Base-by-base conservation (phyloP, 805 yeast species). In the Lipomyces japonicus region DNA sequence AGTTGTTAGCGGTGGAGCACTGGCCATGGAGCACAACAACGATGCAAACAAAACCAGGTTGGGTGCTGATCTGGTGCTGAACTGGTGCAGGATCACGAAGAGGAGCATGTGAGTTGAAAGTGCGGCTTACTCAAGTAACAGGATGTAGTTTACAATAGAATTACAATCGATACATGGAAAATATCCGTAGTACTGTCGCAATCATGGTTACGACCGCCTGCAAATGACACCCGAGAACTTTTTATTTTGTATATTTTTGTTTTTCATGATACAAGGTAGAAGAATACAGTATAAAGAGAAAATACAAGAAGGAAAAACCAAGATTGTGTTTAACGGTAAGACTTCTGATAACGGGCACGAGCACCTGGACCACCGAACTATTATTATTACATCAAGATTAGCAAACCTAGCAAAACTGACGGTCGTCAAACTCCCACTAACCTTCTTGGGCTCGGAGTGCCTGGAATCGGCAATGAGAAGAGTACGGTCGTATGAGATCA, bases 331-430 rank as follows among this genome's bases (percentile, higher is more conserved):
- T 91, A 93, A 90, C 98, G 98, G 93, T 93, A 93, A 76, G 98
- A 93, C 78, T 93, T 93, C 84, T 93, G 98, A 97, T 87, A 54
- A 43, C 97, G 91, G 74, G 98, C 93, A 82, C 98, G 93, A 80
- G 98, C 98, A 87, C 98, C 98, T 78, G 95, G 95, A 84, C 98
- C 98, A 83, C 98, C 98, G 82, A 93, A 93, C 84, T 49, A 50
- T 31, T n/a, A n/a, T n/a, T n/a, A 40, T 21, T 16, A 31, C 3
- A 35, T 28, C 32, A 26, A 39, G 5, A 5, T 12, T 35, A 19
- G 18, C 2, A 21, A 26, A 35, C n/a, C 30, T 25, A 7, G 5
- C 16, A 36, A 22, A 28, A 9, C 6, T 12, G 2, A 25, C n/a
- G 22, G n/a, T 24, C 16, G 22, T 14, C 23, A 18, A 31, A 2